A percentile compares a stretch with the other conserved stretches of the same genome.
Evolutionary conservation across 805 yeast genomes (phyloP).

Genomic region (Teunomyces gatunensis): DNA sequence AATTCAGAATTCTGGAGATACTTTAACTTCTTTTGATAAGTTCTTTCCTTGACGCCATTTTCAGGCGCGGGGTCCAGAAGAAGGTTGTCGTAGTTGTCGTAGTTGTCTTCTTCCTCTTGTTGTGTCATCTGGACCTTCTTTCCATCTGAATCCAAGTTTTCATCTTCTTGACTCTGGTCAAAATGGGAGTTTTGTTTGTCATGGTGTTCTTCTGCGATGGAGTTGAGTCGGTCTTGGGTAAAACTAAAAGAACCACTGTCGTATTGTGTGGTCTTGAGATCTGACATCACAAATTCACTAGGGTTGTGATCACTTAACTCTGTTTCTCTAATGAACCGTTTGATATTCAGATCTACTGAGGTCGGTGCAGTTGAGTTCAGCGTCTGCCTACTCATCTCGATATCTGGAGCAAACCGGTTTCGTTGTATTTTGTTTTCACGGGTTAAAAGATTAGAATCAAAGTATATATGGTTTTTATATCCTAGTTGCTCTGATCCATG

Average conservation of each 20-base stretch:
- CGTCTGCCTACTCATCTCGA: conserved; percentile 2
- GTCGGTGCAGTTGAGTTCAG: conserved; percentile 21
- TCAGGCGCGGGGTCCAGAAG: conserved; percentile 5
- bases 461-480: neutral
- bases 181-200: neutral
- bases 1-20: conserved; percentile 35
- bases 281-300: conserved; percentile 12
- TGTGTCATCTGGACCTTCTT: neutral
- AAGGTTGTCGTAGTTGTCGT: neutral
- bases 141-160: neutral
- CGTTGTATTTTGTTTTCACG: neutral
- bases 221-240: neutral
- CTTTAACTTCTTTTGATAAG: conserved; percentile 32
- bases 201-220: neutral
- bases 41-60: conserved; percentile 5
- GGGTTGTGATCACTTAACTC: conserved; percentile 19
- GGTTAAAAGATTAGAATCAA: neutral
- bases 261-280: conserved; percentile 14
- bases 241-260: neutral
- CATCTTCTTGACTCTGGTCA: neutral
- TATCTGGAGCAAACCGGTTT: neutral
- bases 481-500: neutral
- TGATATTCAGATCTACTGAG: conserved; percentile 25
- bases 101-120: neutral
- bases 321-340: conserved; percentile 27